A percentile compares a stretch with the other conserved stretches of the same genome.
phyloP scores from a whole-genome alignment of 176 grass and related monocot species.

The Carex pumila region DNA sequence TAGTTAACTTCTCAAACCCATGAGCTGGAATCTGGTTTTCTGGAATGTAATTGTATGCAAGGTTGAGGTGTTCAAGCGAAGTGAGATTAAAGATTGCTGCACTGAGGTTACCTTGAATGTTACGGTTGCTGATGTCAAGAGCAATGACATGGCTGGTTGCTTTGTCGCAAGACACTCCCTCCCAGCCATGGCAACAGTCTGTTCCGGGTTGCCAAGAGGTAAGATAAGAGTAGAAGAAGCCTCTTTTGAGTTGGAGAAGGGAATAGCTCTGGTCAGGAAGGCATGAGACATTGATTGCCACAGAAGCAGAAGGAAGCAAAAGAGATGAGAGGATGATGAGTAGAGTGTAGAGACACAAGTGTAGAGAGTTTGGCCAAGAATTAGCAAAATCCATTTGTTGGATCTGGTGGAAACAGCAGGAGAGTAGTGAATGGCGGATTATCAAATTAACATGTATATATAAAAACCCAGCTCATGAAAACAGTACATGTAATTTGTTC shows the following conservation, averaged over 20 bases:
- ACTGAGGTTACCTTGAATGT: conserved; percentile 6
- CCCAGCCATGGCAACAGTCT: background rate
- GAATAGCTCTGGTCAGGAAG: background rate
- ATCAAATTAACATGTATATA: background rate
- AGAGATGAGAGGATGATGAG: background rate
- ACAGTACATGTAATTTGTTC: too few species aligned
- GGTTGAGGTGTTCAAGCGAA: background rate
- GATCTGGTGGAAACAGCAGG: background rate
- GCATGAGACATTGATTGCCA: background rate
- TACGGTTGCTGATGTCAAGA: background rate
- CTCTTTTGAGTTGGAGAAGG: background rate
- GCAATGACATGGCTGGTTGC: background rate
- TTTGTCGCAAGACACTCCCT: background rate
- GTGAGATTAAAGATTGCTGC: background rate
- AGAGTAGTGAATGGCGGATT: background rate
- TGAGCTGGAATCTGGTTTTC: too few species aligned
- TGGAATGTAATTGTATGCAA: background rate
- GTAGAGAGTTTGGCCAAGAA: background rate
- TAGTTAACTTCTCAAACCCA: too few species aligned
- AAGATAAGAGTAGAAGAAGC: background rate
- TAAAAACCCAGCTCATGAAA: too few species aligned
- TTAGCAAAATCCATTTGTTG: background rate
- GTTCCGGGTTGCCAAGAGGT: background rate
- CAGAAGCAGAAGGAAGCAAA: background rate
- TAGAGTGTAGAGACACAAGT: background rate